A percentile compares a stretch with the other conserved stretches of the same genome.
These are phyloP conservation scores for Elsinoe batatas DNA, from an alignment of 2,329 filamentous ascomycete species.

Conservation along the genomic window DNA sequence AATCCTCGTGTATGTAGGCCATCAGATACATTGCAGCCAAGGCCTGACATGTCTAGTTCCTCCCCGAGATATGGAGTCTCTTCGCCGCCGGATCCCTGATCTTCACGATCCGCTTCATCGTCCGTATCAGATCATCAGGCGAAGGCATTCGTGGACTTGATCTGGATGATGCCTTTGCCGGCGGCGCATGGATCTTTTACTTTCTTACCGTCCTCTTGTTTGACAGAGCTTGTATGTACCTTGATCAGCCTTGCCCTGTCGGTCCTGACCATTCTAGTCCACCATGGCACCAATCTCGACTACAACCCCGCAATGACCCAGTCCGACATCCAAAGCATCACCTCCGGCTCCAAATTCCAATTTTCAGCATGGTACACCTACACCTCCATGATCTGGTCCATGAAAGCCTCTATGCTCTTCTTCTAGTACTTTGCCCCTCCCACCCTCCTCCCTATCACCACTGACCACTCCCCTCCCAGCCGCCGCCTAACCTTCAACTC, in stretches of 20 bases:
- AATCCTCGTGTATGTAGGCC: background rate
- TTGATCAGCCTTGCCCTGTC: background rate
- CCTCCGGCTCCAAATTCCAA: slow-evolving; percentile 28
- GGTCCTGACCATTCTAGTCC: background rate
- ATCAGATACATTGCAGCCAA: background rate
- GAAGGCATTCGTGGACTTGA: background rate
- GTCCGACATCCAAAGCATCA: slow-evolving; percentile 22
- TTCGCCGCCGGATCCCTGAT: background rate
- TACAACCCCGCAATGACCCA: slow-evolving; percentile 18
- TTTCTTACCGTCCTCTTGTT: background rate
- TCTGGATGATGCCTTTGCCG: slow-evolving; percentile 6
- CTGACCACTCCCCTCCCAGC: background rate
- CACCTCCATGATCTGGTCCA: slow-evolving; percentile 9
- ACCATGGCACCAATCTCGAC: slow-evolving; percentile 5
- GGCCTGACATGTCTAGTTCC: slow-evolving; percentile 1
- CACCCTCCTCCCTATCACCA: too few species aligned
- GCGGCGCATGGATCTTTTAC: slow-evolving; percentile 3
- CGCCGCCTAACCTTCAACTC: slow-evolving; percentile 7
- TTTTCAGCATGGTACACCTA: slow-evolving; percentile 32
- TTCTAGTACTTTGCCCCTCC: slow-evolving; percentile 15
- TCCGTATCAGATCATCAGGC: background rate
- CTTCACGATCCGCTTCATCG: slow-evolving; percentile 4
- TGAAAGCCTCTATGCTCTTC: slow-evolving; percentile 16
- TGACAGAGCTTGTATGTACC: background rate
- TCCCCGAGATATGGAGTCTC: slow-evolving; percentile 3